Evolutionary conservation across 495 filamentous ascomycete genomes (phyloP).

Genomic region (Letharia lupina): DNA sequence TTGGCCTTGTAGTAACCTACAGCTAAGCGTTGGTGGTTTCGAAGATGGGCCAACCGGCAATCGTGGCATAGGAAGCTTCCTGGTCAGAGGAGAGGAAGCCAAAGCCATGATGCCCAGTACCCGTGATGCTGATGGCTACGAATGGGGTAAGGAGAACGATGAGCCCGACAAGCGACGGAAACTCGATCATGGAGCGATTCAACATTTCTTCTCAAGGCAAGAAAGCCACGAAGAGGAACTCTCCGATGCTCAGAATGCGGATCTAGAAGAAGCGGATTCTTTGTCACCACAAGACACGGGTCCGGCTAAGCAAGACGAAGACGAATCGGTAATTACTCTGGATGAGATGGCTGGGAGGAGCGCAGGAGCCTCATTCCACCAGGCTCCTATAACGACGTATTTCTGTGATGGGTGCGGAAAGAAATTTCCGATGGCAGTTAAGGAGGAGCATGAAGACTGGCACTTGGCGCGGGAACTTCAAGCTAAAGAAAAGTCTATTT

Average conservation of each 20-base stretch:
- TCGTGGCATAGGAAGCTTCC: constrained; percentile 73
- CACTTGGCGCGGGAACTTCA: constrained; percentile 87
- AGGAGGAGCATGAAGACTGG: constrained; percentile 84
- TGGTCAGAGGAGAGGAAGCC: constrained; percentile 70
- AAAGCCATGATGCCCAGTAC: constrained; percentile 35
- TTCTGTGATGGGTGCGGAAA: constrained; percentile 60
- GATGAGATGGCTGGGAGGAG: neutral
- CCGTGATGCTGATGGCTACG: constrained; percentile 13
- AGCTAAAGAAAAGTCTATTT: constrained; percentile 42
- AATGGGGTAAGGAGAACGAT: constrained; percentile 25
- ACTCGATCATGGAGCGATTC: constrained; percentile 43
- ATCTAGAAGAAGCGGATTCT: neutral
- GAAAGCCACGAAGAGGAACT: constrained; percentile 15
- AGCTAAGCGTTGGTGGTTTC: constrained; percentile 77
- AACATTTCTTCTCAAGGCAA: constrained; percentile 45
- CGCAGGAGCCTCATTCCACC: constrained; percentile 18
- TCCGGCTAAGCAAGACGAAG: neutral
- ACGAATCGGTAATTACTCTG: neutral
- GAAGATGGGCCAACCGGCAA: constrained; percentile 81
- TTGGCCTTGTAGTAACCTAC: constrained; percentile 84
- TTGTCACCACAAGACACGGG: neutral
- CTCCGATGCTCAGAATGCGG: neutral
- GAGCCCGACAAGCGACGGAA: constrained; percentile 47
- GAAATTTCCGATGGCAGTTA: constrained; percentile 44
- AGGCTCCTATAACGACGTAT: constrained; percentile 40